Evolutionary conservation across 768 basidiomycete genomes (phyloP), one percentile per base, ranked within the genome.

Genomic region (Agrocybe praecox): DNA sequence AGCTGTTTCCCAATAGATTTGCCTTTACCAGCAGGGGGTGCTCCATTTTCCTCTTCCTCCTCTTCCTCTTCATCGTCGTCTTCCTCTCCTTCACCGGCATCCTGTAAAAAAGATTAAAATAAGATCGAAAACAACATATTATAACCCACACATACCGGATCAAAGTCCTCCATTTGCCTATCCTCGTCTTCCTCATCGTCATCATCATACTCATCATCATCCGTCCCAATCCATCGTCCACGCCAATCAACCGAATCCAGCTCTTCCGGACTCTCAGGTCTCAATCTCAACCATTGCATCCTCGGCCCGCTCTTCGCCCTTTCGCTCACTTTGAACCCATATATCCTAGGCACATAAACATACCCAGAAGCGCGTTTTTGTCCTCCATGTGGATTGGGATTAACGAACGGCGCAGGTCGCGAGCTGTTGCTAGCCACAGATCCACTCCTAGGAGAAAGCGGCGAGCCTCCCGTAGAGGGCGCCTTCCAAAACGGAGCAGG

Each of bases 311-410:
- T 92, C 71, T 94, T 91, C 11, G 97, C 94, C 50, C 92, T 80
- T 71, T 99, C 97, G 68, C 90, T 95, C 23, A 99, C 96, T 74
- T 90, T 92, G 82, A 99, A 99, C 0, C 97, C 97, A 65, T 98
- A 98, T 67, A 99, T 96, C 71, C 90, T 84, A 6, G 96, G 92
- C 15, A 87, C 81, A 68, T 99, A 98, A 14, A 98, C 85, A 69
- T 88, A 86, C 5, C 92, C 93, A 24, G 86, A 83, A 2, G 95
- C 91, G 42, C 85, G 85, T 72, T 94, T 95, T 73, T 96, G 94
- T 0, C 92, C 92, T 10, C 92, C 92, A 60, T 93, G 83, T 1
- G 88, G 86, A 69, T 96, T 95, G 1, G 95, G 94, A 67, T 96
- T 97, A 24, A 85, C 79, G 64, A 94, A 92, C 9, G 90, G 81